Conservation (phyloP, 2,329 filamentous ascomycete genomes). For the Monilinia aucupariae region DNA sequence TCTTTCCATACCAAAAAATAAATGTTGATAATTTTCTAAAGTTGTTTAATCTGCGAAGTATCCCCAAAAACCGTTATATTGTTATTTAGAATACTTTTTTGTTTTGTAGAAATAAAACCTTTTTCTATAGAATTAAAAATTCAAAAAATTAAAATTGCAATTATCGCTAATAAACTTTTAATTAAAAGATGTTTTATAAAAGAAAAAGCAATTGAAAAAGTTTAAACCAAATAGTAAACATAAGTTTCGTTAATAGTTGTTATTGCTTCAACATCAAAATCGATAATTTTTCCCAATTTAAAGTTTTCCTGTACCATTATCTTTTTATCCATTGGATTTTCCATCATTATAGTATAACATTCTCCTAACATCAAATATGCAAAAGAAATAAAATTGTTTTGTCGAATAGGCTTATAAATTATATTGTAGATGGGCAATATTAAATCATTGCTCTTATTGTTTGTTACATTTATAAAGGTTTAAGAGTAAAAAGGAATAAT, state of each 20-base stretch:
- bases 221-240: too few relatives aligned
- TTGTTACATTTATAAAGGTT: too few relatives aligned
- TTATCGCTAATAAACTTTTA: too few relatives aligned
- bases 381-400: not conserved
- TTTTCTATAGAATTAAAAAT: too few relatives aligned
- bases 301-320: not conserved
- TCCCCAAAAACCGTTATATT: not conserved
- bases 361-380: not conserved
- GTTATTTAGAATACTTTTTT: too few relatives aligned
- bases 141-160: too few relatives aligned
- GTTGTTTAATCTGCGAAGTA: not conserved
- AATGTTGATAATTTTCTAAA: not conserved
- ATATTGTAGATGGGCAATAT: not conserved
- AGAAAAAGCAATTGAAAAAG: fast-evolving
- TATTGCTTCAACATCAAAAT: not conserved
- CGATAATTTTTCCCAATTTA: not conserved
- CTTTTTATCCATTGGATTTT: not conserved
- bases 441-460: too few relatives aligned
- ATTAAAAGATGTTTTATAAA: too few relatives aligned
- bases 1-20: not conserved
- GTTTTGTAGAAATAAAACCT: too few relatives aligned
- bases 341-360: not conserved
- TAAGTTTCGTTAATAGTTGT: not conserved
- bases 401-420: not conserved
- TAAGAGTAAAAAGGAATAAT: too few relatives aligned